phyloP scores from a whole-genome alignment of 2,329 filamentous ascomycete species.

The Calonectria hongkongensis region DNA sequence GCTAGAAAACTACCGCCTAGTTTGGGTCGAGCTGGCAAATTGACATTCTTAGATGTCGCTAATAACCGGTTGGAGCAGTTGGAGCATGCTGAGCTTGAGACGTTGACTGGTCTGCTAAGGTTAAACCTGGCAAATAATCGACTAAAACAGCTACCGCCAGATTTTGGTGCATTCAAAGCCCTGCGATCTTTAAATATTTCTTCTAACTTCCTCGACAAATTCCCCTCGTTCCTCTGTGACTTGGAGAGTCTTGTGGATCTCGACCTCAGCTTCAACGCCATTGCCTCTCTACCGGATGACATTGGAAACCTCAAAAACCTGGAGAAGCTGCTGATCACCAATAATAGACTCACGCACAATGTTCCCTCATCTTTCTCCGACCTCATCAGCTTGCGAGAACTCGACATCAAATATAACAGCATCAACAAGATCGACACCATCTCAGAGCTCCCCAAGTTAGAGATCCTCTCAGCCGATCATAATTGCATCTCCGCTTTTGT shows the following conservation, averaged over 20 bases:
- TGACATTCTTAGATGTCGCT: conserved; percentile 94
- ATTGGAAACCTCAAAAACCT: conserved; percentile 87
- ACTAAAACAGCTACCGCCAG: conserved; percentile 84
- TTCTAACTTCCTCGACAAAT: conserved; percentile 91
- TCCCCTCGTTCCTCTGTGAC: conserved; percentile 89
- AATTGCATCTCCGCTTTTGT: conserved; percentile 94
- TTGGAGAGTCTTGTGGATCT: conserved; percentile 91
- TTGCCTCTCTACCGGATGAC: conserved; percentile 83
- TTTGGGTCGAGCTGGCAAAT: conserved; percentile 84
- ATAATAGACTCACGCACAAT: conserved; percentile 88
- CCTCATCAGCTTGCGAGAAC: conserved; percentile 87
- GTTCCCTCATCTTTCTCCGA: conserved; percentile 84
- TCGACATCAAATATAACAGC: conserved; percentile 95
- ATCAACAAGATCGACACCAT: conserved; percentile 93
- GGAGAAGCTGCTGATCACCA: conserved; percentile 95
- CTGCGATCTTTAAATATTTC: conserved; percentile 92
- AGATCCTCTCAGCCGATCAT: conserved; percentile 92
- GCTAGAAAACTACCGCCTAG: conserved; percentile 89
- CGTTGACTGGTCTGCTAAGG: conserved; percentile 85
- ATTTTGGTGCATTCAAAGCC: conserved; percentile 87
- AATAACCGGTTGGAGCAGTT: conserved; percentile 94
- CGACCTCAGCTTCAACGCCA: conserved; percentile 97
- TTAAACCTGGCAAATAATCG: conserved; percentile 96
- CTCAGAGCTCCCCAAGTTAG: conserved; percentile 87
- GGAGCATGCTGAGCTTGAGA: conserved; percentile 87